Evolutionary conservation across 208 protist genomes (phyloP).

Genomic region (Trypanosoma brucei): DNA sequence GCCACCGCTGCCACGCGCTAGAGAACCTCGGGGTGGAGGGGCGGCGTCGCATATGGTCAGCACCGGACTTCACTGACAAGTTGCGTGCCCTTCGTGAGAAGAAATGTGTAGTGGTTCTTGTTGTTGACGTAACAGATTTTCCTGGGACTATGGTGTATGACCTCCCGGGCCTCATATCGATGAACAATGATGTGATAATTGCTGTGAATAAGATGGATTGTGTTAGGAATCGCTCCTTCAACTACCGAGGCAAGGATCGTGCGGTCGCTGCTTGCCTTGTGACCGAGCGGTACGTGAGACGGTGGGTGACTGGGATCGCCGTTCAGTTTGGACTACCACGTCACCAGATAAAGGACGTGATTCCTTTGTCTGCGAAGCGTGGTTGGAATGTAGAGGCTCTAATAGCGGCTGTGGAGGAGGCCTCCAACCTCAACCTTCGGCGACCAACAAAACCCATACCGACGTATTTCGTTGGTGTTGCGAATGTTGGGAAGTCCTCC

Average conservation of each 20-base stretch:
- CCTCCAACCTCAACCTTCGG: conserved; percentile 74
- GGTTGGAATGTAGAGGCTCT: conserved; percentile 87
- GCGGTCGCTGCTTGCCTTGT: conserved; percentile 64
- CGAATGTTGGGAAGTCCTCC: conserved; percentile 92
- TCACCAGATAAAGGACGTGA: conserved; percentile 66
- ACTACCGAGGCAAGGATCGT: conserved; percentile 73
- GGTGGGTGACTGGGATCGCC: conserved; percentile 83
- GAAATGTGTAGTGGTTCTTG: conserved; percentile 80
- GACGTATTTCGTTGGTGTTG: conserved; percentile 86
- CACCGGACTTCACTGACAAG: conserved; percentile 87
- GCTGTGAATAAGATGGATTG: conserved; percentile 91
- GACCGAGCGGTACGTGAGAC: conserved; percentile 63
- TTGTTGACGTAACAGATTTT: conserved; percentile 91
- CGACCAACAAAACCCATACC: conserved; percentile 67
- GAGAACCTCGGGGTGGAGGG: conserved; percentile 82
- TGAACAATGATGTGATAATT: conserved; percentile 91
- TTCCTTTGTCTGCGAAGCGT: conserved; percentile 84
- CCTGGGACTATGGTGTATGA: conserved; percentile 88
- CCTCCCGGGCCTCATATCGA: conserved; percentile 85
- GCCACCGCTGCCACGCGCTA: conserved; percentile 83
- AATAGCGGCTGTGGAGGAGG: conserved; percentile 60
- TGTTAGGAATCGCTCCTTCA: conserved; percentile 76
- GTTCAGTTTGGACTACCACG: conserved; percentile 71
- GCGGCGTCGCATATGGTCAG: conserved; percentile 80
- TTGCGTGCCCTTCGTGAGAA: conserved; percentile 77